Evolutionary conservation across 2,329 filamentous ascomycete species (phyloP), one percentile per base, ranked within the genome.

Genomic region (Claviceps paspali): DNA sequence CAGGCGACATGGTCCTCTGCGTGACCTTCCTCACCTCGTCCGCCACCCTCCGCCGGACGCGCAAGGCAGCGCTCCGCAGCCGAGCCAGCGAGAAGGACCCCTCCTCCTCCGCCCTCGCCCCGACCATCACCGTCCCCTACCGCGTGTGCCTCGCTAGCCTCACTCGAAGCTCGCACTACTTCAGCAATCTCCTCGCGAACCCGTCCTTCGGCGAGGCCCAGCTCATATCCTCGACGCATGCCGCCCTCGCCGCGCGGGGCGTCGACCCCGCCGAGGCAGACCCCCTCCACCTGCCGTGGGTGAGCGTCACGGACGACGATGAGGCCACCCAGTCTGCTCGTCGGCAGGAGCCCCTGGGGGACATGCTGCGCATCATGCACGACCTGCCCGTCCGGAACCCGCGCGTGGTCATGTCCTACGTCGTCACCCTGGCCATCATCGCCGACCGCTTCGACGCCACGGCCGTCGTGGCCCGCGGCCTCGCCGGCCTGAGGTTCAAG

Each of bases 391-490:
- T 53, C n/a, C 55, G 60, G 2, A 37, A 48, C 4, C 43, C 49
- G 3, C 46, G 45, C 18, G 62, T 68, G 15, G 69, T 68, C 12
- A 66, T 82, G 44, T 58, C 70, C 6, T 79, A 79, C 45, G 62
- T 82, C 9, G 71, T 76, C 11, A 79, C 78, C 2, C 60, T 86
- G 29, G 74, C 78, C 29, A 68, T 84, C 36, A 68, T 83, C 39
- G 79, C 80, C 8, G 82, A 86, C 53, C 72, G 79, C 31, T 86
- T 84, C 55, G 77, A 80, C 56, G 79, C 77, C 41, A 57, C 74
- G 2, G 53, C 62, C 3, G 52, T 63, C 9, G 64, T 84, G 2
- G 62, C 69, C 7, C 61, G 60, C 33, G 72, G 73, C 43, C 54
- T 79, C 14, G 52, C 55, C 11, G 52, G 61, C 9, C 49, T 65